phyloP scores from a whole-genome alignment of 2,329 filamentous ascomycete species.

The Sporothrix brunneoviolacea region DNA sequence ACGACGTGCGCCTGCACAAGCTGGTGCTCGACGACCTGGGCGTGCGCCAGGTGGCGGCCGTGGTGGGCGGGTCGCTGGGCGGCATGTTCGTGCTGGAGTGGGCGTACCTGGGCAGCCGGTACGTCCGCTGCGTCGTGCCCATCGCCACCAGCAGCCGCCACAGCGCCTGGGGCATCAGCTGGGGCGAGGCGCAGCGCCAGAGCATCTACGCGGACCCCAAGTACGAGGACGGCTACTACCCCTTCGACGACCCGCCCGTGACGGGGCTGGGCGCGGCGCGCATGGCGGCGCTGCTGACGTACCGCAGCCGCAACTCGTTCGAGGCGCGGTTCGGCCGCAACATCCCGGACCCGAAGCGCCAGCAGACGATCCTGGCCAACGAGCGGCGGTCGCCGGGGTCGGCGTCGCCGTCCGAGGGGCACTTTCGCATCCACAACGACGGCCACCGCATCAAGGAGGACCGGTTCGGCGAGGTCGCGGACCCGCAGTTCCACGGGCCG shows the following conservation, averaged over 20 bases:
- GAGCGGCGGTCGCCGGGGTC: conserved; percentile 41
- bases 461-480: conserved; percentile 32
- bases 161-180: conserved; percentile 86
- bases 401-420: conserved; percentile 54
- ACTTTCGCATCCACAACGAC: conserved; percentile 79
- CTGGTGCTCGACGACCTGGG: conserved; percentile 74
- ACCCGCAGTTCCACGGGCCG: conserved; percentile 22
- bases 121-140: conserved; percentile 72
- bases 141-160: conserved; percentile 81
- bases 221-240: conserved; percentile 95
- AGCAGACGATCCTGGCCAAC: conserved; percentile 72
- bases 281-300: conserved; percentile 94
- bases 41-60: conserved; percentile 68
- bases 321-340: conserved; percentile 93
- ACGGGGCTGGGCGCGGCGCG: conserved; percentile 87
- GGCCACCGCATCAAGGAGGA: conserved; percentile 60
- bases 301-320: conserved; percentile 94
- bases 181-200: conserved; percentile 82
- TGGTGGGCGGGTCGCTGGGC: conserved; percentile 78
- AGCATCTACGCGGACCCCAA: conserved; percentile 98
- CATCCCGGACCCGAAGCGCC: conserved; percentile 75
- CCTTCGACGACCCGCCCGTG: conserved; percentile 76
- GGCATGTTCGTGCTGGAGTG: conserved; percentile 90
- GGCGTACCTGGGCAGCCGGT: conserved; percentile 83
- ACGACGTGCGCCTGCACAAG: conserved; percentile 90